Percentiles rank a stretch among this genome's conserved stretches.
Conservation (phyloP, 2,329 filamentous ascomycete genomes). For the Coccinonectria pachysandricola region DNA sequence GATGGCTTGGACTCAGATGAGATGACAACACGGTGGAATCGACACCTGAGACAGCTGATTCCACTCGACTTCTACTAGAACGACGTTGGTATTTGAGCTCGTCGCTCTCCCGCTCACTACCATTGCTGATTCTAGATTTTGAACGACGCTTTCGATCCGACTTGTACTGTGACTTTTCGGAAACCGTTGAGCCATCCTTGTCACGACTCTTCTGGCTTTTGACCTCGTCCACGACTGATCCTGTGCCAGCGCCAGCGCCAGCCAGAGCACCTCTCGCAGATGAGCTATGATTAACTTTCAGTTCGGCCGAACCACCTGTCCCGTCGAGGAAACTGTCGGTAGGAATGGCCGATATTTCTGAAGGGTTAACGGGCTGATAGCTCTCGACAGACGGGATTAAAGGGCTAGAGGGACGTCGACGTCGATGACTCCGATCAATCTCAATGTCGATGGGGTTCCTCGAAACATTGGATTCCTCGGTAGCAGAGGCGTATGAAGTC, state of each 20-base stretch:
- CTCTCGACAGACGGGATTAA: constrained; percentile 48
- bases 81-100: constrained; percentile 36
- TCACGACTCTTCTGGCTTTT: constrained; percentile 35
- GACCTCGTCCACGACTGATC: constrained; percentile 31
- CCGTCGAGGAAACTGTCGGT: constrained; percentile 52
- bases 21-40: constrained; percentile 48
- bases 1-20: constrained; percentile 42
- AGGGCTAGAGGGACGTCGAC: constrained; percentile 57
- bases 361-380: constrained; percentile 58
- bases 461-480: constrained; percentile 68
- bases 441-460: constrained; percentile 81
- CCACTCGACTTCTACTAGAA: constrained; percentile 41
- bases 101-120: constrained; percentile 37
- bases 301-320: constrained; percentile 34
- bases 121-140: constrained; percentile 41
- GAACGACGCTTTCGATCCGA: constrained; percentile 36
- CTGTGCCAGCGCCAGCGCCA: constrained; percentile 23
- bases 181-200: constrained; percentile 31
- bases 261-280: constrained; percentile 28
- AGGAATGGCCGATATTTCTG: constrained; percentile 74
- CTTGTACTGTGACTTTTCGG: constrained; percentile 34
- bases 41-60: constrained; percentile 41
- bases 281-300: constrained; percentile 33
- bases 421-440: constrained; percentile 53
- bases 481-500: constrained; percentile 67